Conservation (phyloP, 2,329 filamentous ascomycete genomes). For the Thelonectria olida region DNA sequence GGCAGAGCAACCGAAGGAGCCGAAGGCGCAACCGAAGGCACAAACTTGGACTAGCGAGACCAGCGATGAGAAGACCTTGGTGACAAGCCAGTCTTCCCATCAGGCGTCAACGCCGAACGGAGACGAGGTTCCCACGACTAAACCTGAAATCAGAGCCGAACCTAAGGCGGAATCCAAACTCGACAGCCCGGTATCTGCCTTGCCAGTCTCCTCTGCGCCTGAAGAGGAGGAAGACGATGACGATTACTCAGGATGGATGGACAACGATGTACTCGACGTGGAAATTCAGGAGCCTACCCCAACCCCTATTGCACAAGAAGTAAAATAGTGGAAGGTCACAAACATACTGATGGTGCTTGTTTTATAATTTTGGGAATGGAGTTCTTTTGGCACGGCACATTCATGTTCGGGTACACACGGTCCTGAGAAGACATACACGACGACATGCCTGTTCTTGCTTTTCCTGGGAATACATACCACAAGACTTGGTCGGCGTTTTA, state of each 20-base stretch:
- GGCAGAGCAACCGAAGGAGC: conserved; percentile 42
- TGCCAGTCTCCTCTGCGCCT: conserved; percentile 18
- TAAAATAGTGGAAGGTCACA: conserved; percentile 25
- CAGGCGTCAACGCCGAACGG: conserved; percentile 18
- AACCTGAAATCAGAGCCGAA: background rate
- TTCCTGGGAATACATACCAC: conserved; percentile 1
- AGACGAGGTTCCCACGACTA: conserved; percentile 11
- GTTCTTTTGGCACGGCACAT: conserved; percentile 23
- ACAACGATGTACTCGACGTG: conserved; percentile 42
- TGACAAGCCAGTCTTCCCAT: conserved; percentile 26
- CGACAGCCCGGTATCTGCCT: conserved; percentile 8
- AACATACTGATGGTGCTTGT: conserved; percentile 10
- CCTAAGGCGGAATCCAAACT: background rate
- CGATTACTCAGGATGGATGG: conserved; percentile 50
- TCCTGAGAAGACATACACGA: conserved; percentile 14
- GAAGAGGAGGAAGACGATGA: conserved; percentile 44
- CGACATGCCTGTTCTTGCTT: conserved; percentile 3
- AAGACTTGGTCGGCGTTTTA: background rate
- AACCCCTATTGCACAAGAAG: conserved; percentile 28
- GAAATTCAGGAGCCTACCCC: conserved; percentile 31
- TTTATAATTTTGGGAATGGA: conserved; percentile 10
- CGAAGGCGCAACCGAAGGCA: conserved; percentile 18
- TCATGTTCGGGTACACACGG: conserved; percentile 19
- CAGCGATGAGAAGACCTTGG: conserved; percentile 25
- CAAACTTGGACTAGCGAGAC: conserved; percentile 27